Base-by-base conservation (phyloP, 2,329 filamentous ascomycete genomes). In the Metarhizium anisopliae region DNA sequence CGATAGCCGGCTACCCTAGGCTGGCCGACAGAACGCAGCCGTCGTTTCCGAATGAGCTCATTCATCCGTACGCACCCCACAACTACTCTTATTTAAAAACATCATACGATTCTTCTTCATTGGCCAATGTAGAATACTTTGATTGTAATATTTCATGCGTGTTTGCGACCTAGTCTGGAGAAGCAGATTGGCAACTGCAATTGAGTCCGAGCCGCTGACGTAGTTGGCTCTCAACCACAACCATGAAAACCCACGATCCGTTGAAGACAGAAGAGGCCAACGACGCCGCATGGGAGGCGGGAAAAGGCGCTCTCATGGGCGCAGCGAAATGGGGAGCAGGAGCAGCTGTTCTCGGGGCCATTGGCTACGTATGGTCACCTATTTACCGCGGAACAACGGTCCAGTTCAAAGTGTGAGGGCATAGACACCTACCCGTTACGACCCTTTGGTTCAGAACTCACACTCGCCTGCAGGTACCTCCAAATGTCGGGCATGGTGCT, bases 401-500 rank as follows among this genome's bases (percentile, higher is more conserved):
- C 52, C 87, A 90, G 66, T 90, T 90, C 71, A 90, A 90, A 74
- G 83, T 87, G 86, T 89, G 78, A 65, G 82, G 32, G 73, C 16
- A 18, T 50, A 1, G 20, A 32, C 50, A 36, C 54, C 56, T 47
- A 35, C 32, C 40, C 18, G 5, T 25, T 10, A 14, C 36, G 3
- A 25, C 36, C 50, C 25, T 25, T 20, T 6, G 8, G 29, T 20
- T 49, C 25, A 6, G 32, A 38, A 54, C 55, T 56, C 8, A 56
- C 45, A 38, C 8, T 18, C 13, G 47, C 18, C 16, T 36, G 29
- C 64, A 92, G 89, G 35, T 93, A 90, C 66, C 75, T 92, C 16
- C 87, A 91, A 69, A 90, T 91, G 86, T 89, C 85, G n/a, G 85
- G 84, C 58, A 92, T 92, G 88, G 85, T 88, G n/a, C 65, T 90